Evolutionary conservation across 2,329 filamentous ascomycete species (phyloP).

Genomic region (Graphiopsis chlorocephala): DNA sequence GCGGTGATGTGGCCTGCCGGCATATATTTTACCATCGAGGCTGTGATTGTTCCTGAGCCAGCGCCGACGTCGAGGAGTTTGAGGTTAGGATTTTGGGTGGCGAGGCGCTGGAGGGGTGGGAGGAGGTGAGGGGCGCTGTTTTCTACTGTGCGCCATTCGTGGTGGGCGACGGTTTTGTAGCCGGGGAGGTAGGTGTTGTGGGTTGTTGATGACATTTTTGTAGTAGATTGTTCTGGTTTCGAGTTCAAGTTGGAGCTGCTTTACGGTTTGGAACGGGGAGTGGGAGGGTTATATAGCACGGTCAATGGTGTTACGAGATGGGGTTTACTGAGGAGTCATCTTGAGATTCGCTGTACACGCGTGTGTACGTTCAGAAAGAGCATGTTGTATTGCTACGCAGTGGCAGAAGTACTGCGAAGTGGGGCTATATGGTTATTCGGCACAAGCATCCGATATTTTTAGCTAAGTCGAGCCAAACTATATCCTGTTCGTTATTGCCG

Average conservation of each 20-base stretch:
- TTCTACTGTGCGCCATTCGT: slow-evolving; percentile 45
- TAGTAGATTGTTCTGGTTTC: background rate
- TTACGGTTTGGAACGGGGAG: background rate
- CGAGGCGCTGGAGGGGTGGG: slow-evolving; percentile 27
- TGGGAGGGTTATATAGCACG: background rate
- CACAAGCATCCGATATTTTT: background rate
- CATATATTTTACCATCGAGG: slow-evolving; percentile 42
- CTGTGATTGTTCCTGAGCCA: slow-evolving; percentile 50
- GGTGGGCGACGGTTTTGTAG: slow-evolving; percentile 42
- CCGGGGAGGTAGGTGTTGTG: slow-evolving; percentile 39
- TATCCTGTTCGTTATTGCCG: background rate
- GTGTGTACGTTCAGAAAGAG: background rate
- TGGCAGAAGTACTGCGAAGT: background rate
- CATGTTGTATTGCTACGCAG: background rate
- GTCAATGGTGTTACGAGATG: background rate
- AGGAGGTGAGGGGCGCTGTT: slow-evolving; percentile 40
- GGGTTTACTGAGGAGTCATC: background rate
- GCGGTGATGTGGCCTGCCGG: slow-evolving; percentile 46
- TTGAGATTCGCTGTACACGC: background rate
- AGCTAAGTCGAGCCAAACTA: background rate
- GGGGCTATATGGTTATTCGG: background rate
- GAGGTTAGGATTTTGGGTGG: slow-evolving; percentile 27
- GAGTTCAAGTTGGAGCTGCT: background rate
- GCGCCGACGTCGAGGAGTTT: slow-evolving; percentile 48
- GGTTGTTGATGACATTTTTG: background rate